These are phyloP conservation scores for Ophiosphaerella narmari DNA, from an alignment of 2,329 filamentous ascomycete species.

Conservation along the genomic window DNA sequence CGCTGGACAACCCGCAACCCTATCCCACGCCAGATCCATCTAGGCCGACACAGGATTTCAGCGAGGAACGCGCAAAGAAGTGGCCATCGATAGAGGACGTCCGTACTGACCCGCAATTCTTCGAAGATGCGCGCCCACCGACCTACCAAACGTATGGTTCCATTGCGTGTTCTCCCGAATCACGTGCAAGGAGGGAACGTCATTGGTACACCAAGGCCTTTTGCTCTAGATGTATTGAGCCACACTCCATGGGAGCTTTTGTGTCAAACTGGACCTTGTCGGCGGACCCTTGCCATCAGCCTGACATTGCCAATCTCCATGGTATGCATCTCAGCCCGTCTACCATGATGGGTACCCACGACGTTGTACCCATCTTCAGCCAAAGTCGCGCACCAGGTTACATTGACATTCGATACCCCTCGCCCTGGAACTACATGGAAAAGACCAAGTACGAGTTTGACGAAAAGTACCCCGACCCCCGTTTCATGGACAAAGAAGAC, in stretches of 20 bases:
- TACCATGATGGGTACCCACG: constrained; percentile 63
- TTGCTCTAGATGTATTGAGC: constrained; percentile 65
- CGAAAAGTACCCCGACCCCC: constrained; percentile 55
- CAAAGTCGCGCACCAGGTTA: constrained; percentile 73
- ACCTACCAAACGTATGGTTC: constrained; percentile 50
- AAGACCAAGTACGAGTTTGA: constrained; percentile 60
- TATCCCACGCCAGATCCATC: constrained; percentile 28
- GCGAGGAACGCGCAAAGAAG: constrained; percentile 41
- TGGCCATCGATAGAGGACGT: constrained; percentile 41
- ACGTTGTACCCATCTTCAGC: constrained; percentile 76
- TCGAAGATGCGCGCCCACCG: constrained; percentile 41
- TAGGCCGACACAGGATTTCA: constrained; percentile 41
- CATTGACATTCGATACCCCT: constrained; percentile 76
- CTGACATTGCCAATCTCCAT: constrained; percentile 74
- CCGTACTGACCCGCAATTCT: constrained; percentile 33
- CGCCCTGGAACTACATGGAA: constrained; percentile 65
- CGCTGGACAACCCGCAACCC: constrained; percentile 27
- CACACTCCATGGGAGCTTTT: constrained; percentile 71
- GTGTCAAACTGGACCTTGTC: constrained; percentile 68
- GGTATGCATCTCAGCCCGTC: constrained; percentile 72
- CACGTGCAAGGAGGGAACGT: constrained; percentile 62
- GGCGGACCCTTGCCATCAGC: constrained; percentile 74
- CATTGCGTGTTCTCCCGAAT: constrained; percentile 65
- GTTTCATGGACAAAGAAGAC: constrained; percentile 66
- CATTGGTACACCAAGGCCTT: constrained; percentile 68